Evolutionary conservation across 2,329 filamentous ascomycete species (phyloP).

Genomic region (Fusarium concolor): DNA sequence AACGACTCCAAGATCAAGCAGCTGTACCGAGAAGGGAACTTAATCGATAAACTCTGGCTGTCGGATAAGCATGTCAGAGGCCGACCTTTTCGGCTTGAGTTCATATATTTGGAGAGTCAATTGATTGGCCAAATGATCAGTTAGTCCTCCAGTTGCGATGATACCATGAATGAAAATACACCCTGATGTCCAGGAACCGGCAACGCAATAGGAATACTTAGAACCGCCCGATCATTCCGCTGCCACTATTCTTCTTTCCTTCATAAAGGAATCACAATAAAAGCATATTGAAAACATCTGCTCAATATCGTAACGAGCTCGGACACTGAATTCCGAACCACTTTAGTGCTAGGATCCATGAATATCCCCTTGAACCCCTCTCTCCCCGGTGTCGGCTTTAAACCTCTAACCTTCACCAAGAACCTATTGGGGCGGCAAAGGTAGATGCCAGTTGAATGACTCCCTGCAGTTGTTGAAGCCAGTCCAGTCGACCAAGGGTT

Average conservation of each 20-base stretch:
- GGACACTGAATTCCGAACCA: slow-evolving; percentile 43
- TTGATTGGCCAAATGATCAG: slow-evolving; percentile 10
- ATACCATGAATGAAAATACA: neutral
- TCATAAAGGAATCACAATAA: neutral
- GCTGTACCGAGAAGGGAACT: slow-evolving; percentile 15
- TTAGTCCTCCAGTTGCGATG: neutral
- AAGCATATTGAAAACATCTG: neutral
- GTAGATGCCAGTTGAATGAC: slow-evolving; percentile 1
- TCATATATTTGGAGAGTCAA: slow-evolving; percentile 5
- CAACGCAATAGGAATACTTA: neutral
- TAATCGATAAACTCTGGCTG: slow-evolving; percentile 11
- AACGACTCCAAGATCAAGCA: slow-evolving; percentile 31
- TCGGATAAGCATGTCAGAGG: slow-evolving; percentile 8
- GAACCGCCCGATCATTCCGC: neutral
- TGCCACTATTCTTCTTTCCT: neutral
- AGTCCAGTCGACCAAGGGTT: slow-evolving; percentile 17
- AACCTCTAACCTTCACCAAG: slow-evolving; percentile 23
- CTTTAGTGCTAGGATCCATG: slow-evolving; percentile 7
- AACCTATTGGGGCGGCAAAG: slow-evolving; percentile 44
- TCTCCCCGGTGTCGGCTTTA: slow-evolving; percentile 45
- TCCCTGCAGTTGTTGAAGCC: slow-evolving; percentile 19
- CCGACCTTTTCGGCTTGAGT: neutral
- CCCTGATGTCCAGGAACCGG: neutral
- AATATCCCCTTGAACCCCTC: slow-evolving; percentile 41
- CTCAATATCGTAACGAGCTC: slow-evolving; percentile 12